These are phyloP conservation scores for Acanthamoeba sp. DNA, from an alignment of 208 protist genomes.

Conservation along the genomic window DNA sequence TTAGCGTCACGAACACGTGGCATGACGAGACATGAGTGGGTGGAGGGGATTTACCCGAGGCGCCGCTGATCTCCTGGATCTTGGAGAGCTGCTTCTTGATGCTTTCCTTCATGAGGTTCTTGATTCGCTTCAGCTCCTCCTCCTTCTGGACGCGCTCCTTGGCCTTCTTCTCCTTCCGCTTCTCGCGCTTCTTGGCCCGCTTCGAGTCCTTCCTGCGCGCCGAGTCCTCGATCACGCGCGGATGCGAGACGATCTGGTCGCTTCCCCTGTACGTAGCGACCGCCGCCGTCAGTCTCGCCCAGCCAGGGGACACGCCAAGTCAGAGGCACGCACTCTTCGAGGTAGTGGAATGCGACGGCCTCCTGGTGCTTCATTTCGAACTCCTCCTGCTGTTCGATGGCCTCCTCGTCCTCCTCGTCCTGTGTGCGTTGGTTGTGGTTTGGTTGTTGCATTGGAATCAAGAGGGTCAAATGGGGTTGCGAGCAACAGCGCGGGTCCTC, in stretches of 20 bases:
- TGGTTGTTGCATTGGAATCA: not conserved
- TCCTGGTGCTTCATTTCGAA: conserved; percentile 53
- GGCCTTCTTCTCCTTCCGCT: conserved; percentile 24
- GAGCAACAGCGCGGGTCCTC: too few relatives aligned
- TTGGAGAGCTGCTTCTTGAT: conserved; percentile 21
- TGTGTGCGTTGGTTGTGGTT: not conserved
- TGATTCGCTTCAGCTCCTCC: conserved; percentile 58
- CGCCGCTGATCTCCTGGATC: conserved; percentile 32
- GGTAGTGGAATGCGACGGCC: conserved; percentile 13
- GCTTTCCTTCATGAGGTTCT: conserved; percentile 42
- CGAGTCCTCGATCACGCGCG: conserved; percentile 30
- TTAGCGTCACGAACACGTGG: not conserved
- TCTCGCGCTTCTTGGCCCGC: conserved; percentile 2
- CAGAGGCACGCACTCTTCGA: conserved; percentile 19
- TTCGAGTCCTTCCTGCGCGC: conserved; percentile 8
- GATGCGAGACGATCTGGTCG: conserved; percentile 25
- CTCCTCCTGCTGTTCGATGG: not conserved
- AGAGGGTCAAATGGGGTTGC: too few relatives aligned
- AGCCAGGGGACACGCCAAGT: too few relatives aligned
- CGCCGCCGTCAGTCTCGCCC: too few relatives aligned
- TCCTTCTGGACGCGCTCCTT: conserved; percentile 44
- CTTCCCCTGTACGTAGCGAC: not conserved
- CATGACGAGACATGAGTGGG: too few relatives aligned
- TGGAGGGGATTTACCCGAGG: too few relatives aligned
- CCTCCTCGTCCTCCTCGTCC: conserved; percentile 53